Conservation (phyloP, 2,329 filamentous ascomycete genomes). For the Fusarium sp. region DNA sequence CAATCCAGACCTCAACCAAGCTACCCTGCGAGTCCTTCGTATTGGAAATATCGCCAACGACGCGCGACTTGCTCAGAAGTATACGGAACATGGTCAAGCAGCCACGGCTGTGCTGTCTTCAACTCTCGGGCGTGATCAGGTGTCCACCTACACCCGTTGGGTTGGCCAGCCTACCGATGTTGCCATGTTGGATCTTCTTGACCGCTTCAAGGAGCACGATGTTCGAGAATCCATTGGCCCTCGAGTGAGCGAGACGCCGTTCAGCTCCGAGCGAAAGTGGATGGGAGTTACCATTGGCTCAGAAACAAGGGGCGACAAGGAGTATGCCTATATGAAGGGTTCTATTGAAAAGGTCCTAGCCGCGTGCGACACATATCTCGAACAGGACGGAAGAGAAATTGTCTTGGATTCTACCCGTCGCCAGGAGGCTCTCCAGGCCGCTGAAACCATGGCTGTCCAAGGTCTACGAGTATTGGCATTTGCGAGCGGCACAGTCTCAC, state of each 20-base stretch:
- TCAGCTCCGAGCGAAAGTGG: constrained; percentile 98
- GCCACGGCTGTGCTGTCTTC: constrained; percentile 82
- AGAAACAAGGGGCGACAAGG: constrained; percentile 67
- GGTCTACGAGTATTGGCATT: constrained; percentile 92
- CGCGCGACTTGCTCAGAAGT: constrained; percentile 76
- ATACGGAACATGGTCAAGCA: constrained; percentile 73
- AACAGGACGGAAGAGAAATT: constrained; percentile 83
- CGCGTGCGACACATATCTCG: constrained; percentile 89
- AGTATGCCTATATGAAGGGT: constrained; percentile 94
- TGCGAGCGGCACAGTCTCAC: constrained; percentile 77
- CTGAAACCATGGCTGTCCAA: constrained; percentile 85
- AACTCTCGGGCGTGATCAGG: constrained; percentile 69
- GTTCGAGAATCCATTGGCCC: constrained; percentile 84
- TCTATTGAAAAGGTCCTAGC: constrained; percentile 86
- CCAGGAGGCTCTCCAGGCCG: constrained; percentile 77
- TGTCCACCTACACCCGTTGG: constrained; percentile 80
- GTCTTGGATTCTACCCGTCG: constrained; percentile 79
- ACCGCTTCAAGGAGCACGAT: constrained; percentile 90
- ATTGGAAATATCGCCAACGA: constrained; percentile 98
- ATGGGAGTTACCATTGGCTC: constrained; percentile 91
- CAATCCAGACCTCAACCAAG: constrained; percentile 67
- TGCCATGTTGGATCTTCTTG: constrained; percentile 92
- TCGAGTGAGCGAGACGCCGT: constrained; percentile 85
- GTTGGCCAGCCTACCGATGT: constrained; percentile 97
- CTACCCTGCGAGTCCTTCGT: constrained; percentile 80